phyloP scores from a whole-genome alignment of 805 yeast species.

The Ogataea angusta region DNA sequence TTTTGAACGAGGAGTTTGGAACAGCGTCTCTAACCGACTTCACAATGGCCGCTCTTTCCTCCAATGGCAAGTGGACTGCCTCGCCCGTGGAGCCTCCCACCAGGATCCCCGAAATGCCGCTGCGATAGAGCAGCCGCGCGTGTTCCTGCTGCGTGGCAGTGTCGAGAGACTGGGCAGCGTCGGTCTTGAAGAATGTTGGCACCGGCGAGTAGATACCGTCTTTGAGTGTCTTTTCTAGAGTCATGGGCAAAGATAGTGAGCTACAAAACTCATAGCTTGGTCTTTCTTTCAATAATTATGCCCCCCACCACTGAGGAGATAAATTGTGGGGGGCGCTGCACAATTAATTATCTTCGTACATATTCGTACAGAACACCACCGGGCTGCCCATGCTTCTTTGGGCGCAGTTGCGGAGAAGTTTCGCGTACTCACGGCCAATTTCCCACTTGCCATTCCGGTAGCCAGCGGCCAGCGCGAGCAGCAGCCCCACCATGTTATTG shows the following conservation, averaged over 20 bases:
- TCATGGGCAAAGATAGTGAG: not conserved
- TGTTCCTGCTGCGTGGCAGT: conserved; percentile 43
- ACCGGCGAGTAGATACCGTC: conserved; percentile 52
- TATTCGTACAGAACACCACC: conserved; percentile 44
- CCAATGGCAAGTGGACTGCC: conserved; percentile 43
- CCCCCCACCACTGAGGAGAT: not conserved
- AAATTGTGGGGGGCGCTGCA: conserved; percentile 1
- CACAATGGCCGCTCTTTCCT: conserved; percentile 39
- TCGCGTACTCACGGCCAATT: conserved; percentile 50
- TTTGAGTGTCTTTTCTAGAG: conserved; percentile 46
- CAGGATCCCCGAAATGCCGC: conserved; percentile 47
- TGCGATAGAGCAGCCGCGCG: conserved; percentile 39
- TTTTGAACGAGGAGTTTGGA: conserved; percentile 34
- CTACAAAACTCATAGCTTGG: not conserved
- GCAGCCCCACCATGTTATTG: conserved; percentile 51
- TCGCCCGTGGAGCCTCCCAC: conserved; percentile 57
- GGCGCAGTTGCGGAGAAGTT: conserved; percentile 47
- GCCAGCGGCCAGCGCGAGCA: conserved; percentile 37
- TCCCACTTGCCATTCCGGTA: conserved; percentile 48
- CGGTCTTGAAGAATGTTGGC: conserved; percentile 51
- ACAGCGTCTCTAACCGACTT: conserved; percentile 36
- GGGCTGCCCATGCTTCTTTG: conserved; percentile 51
- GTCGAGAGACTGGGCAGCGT: conserved; percentile 32
- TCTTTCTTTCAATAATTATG: not conserved
- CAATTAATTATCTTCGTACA: conserved; percentile 34